Conservation (phyloP, 1,284 basidiomycete genomes). For the Ganoderma meredithae region DNA sequence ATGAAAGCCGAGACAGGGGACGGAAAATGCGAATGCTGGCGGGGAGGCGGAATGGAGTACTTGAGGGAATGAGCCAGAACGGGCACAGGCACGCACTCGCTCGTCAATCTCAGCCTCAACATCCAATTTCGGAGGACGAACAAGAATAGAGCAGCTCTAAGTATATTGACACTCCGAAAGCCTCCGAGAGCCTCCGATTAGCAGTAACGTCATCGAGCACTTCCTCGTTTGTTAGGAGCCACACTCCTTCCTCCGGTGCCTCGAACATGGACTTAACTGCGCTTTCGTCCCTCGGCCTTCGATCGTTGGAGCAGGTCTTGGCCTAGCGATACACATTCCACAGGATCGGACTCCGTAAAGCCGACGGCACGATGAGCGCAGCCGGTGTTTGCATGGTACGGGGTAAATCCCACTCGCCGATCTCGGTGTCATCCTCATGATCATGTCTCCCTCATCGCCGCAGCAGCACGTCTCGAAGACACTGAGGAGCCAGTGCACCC, state of each 20-base stretch:
- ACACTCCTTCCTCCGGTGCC: neutral
- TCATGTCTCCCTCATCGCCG: neutral
- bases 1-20: neutral
- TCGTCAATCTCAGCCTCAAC: neutral
- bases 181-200: neutral
- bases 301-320: neutral
- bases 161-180: neutral
- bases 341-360: neutral
- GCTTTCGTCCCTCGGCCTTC: neutral
- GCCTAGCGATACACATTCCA: neutral
- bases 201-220: neutral
- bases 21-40: neutral
- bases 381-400: neutral
- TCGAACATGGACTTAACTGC: neutral
- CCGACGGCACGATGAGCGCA: neutral
- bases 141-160: no score
- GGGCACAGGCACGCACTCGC: neutral
- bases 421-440: neutral
- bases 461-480: neutral
- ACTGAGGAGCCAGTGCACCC: no score
- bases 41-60: neutral
- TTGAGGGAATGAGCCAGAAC: constrained; percentile 2
- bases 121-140: neutral
- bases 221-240: neutral
- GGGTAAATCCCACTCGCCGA: neutral